phyloP scores from a whole-genome alignment of 345 rosid genomes.

The Litchi chinensis region DNA sequence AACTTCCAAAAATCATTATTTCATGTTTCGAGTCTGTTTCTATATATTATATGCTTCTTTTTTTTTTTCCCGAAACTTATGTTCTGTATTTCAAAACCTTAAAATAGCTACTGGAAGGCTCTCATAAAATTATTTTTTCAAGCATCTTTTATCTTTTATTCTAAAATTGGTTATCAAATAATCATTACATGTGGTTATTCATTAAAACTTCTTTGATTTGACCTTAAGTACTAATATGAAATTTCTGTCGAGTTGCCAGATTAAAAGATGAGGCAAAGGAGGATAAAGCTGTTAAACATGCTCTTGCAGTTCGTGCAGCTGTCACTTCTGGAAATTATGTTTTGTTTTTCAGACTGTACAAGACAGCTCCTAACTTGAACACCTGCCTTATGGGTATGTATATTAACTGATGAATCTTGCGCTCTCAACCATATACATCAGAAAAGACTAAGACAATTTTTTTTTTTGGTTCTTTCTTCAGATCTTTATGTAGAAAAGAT shows the following conservation, averaged over 20 bases:
- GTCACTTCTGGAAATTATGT: conserved; percentile 93
- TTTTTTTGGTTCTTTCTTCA: conserved; percentile 32
- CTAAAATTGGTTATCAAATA: neutral
- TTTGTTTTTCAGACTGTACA: conserved; percentile 82
- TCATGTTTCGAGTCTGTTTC: neutral
- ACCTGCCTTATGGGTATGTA: conserved; percentile 86
- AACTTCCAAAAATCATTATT: neutral
- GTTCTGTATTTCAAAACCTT: neutral
- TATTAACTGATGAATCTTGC: neutral
- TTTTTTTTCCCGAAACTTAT: too few relatives aligned
- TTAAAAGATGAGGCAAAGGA: conserved; percentile 72
- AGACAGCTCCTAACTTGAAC: conserved; percentile 87
- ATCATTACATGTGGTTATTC: neutral
- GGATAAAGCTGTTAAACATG: conserved; percentile 86
- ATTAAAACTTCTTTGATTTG: conserved; percentile 1
- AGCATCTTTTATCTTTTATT: conserved; percentile 5
- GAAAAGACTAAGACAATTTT: neutral
- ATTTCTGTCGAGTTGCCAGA: conserved; percentile 41
- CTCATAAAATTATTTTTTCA: neutral
- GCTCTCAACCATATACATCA: neutral
- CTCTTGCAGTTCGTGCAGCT: conserved; percentile 93
- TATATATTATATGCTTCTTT: neutral
- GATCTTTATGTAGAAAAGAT: conserved; percentile 92
- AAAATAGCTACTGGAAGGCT: neutral
- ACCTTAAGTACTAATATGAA: conserved; percentile 19